These are phyloP conservation scores for Podospora anserina DNA, from an alignment of 495 filamentous ascomycete species.

Conservation along the genomic window DNA sequence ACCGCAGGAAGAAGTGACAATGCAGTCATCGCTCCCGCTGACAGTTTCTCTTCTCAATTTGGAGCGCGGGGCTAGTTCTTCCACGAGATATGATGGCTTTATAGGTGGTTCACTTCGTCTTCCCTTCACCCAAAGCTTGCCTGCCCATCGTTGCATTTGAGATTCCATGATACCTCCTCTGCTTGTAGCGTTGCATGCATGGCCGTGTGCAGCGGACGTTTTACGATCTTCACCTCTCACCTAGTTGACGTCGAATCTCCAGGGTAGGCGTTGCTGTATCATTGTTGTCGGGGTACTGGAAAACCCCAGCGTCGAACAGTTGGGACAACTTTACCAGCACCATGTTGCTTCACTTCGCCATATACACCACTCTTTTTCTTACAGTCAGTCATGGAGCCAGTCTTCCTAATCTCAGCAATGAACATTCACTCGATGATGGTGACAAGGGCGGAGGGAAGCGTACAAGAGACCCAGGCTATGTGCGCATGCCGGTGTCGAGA, in stretches of 20 bases:
- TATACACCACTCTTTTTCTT: slow-evolving; percentile 13
- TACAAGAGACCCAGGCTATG: slow-evolving; percentile 23
- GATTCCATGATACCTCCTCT: neutral
- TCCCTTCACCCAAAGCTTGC: neutral
- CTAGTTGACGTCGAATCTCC: neutral
- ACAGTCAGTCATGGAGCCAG: slow-evolving; percentile 14
- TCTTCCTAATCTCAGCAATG: neutral
- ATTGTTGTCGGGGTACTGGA: neutral
- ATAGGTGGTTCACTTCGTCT: neutral
- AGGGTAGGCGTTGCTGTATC: neutral
- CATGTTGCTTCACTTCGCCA: slow-evolving; percentile 1
- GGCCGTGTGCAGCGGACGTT: slow-evolving; percentile 1
- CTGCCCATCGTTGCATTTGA: neutral
- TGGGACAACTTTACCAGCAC: slow-evolving; percentile 12
- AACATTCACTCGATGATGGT: neutral
- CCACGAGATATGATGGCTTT: neutral
- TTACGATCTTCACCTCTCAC: neutral
- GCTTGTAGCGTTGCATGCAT: slow-evolving; percentile 3
- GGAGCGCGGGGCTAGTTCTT: neutral
- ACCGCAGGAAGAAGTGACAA: neutral
- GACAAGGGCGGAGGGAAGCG: neutral
- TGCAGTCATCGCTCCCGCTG: neutral
- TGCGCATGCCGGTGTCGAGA: slow-evolving; percentile 29
- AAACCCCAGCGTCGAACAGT: neutral
- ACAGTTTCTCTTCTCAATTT: neutral